Conservation (phyloP, 208 protist species). For the Acanthamoeba royreba region DNA sequence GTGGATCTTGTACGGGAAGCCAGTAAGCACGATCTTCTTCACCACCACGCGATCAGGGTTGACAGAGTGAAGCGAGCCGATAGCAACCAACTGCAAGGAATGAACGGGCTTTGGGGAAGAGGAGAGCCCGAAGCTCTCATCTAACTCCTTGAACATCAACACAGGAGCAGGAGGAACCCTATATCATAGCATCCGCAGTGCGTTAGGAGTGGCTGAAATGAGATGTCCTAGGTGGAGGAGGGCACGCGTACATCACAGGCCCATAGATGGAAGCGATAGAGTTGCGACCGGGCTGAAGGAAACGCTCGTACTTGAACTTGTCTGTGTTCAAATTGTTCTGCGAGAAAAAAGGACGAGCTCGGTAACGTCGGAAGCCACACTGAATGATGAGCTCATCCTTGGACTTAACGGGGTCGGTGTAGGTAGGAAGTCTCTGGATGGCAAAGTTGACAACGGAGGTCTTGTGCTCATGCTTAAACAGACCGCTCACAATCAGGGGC, state of each 20-base stretch:
- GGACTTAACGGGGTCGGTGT: conserved; percentile 74
- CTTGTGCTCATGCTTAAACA: conserved; percentile 84
- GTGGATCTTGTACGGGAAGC: conserved; percentile 79
- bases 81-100: conserved; percentile 56
- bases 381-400: conserved; percentile 79
- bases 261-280: conserved; percentile 77
- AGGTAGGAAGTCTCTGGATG: conserved; percentile 55
- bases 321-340: conserved; percentile 61
- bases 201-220: background rate
- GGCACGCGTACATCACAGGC: conserved; percentile 71
- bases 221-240: conserved; percentile 59
- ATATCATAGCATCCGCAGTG: background rate
- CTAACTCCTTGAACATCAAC: conserved; percentile 47
- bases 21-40: conserved; percentile 84
- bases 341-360: conserved; percentile 75
- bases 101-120: background rate
- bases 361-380: conserved; percentile 77
- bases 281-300: conserved; percentile 65
- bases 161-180: conserved; percentile 12
- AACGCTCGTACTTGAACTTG: conserved; percentile 83
- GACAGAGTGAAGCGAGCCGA: conserved; percentile 64
- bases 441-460: conserved; percentile 79
- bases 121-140: background rate
- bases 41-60: conserved; percentile 83
- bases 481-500: conserved; percentile 67